Evolutionary conservation across 2,329 filamentous ascomycete species (phyloP).

Genomic region (Parastagonospora avenae): DNA sequence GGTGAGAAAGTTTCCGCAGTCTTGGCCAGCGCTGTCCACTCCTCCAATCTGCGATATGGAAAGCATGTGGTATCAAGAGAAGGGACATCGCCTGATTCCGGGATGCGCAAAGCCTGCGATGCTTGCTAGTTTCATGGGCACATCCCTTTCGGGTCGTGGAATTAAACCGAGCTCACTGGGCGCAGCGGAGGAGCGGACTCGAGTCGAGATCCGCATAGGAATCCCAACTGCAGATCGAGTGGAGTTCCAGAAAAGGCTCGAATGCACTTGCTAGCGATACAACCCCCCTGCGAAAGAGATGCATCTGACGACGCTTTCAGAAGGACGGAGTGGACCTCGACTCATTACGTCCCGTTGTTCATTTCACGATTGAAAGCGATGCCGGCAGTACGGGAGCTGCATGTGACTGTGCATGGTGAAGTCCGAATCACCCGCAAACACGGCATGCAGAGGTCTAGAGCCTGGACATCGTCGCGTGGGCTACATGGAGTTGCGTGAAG

Average conservation of each 20-base stretch:
- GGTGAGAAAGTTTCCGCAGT: not conserved
- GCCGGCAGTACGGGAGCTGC: not conserved
- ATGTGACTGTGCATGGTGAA: not conserved
- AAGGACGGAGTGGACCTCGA: not conserved
- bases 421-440: not conserved
- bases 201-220: slow-evolving; percentile 21
- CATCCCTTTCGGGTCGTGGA: slow-evolving; percentile 8
- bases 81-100: slow-evolving; percentile 7
- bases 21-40: not conserved
- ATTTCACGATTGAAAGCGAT: not conserved
- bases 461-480: not conserved
- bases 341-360: not conserved
- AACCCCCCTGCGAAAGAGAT: not conserved
- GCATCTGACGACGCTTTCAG: not conserved
- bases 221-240: slow-evolving; percentile 5
- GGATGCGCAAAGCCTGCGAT: slow-evolving; percentile 5
- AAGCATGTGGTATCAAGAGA: not conserved
- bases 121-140: slow-evolving; percentile 1
- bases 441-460: not conserved
- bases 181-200: slow-evolving; percentile 20
- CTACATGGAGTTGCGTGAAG: slow-evolving; percentile 9
- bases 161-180: slow-evolving; percentile 20
- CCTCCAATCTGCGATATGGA: not conserved
- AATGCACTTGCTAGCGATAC: not conserved
- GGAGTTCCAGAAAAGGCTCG: not conserved